These are phyloP conservation scores for Hydrangea macrophylla DNA, from an alignment of 148 eudicot species.

Conservation along the genomic window DNA sequence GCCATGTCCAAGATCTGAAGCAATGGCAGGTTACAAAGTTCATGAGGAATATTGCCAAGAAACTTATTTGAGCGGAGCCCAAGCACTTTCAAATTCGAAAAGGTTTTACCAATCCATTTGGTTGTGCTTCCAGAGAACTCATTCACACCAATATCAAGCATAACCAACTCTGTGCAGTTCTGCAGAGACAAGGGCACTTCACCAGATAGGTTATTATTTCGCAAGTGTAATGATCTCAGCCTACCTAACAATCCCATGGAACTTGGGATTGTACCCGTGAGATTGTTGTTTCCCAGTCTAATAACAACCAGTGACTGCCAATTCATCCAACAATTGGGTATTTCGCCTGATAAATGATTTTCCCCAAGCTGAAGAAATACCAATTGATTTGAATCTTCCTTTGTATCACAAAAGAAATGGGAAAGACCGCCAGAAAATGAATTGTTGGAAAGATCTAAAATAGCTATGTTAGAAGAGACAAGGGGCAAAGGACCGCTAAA, in stretches of 20 bases:
- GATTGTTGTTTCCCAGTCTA: constrained; percentile 16
- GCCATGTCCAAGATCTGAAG: constrained; percentile 20
- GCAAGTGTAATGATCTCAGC: constrained; percentile 10
- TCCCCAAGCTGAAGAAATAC: constrained; percentile 9
- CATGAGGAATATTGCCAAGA: background rate
- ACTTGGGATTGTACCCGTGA: constrained; percentile 22
- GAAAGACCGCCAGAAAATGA: constrained; percentile 1
- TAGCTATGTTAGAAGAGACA: background rate
- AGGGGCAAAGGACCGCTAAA: background rate
- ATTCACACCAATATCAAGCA: constrained; percentile 16
- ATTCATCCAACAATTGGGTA: constrained; percentile 15
- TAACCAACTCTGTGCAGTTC: background rate
- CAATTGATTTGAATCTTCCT: background rate
- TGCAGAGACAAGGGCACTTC: constrained; percentile 10
- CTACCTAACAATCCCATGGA: background rate
- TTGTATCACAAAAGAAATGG: constrained; percentile 5
- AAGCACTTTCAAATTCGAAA: background rate
- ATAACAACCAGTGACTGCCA: background rate
- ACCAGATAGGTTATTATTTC: constrained; percentile 19
- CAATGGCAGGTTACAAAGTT: constrained; percentile 1
- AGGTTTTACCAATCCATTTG: constrained; percentile 5
- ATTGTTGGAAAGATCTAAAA: constrained; percentile 5
- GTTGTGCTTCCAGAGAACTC: constrained; percentile 20
- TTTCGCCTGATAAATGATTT: constrained; percentile 7
- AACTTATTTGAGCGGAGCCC: constrained; percentile 5